Evolutionary conservation across 768 basidiomycete species (phyloP).

Genomic region (Agrocybe praecox): DNA sequence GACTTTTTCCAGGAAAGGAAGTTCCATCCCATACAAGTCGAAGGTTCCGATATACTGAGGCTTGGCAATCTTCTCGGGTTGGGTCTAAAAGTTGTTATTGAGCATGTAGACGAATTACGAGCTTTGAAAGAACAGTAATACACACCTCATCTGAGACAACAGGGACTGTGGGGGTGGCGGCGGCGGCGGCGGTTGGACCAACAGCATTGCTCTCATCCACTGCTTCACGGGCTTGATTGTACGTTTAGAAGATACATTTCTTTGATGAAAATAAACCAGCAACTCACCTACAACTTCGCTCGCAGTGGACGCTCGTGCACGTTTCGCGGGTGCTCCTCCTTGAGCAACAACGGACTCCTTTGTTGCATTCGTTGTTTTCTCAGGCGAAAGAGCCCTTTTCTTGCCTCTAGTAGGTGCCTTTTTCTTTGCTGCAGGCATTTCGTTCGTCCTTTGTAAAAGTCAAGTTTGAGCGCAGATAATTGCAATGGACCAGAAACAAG

Average conservation of each 20-base stretch:
- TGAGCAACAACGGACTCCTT: background rate
- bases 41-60: constrained; percentile 31
- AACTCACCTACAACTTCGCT: background rate
- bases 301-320: background rate
- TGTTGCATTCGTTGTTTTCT: background rate
- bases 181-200: no score
- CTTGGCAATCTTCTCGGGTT: background rate
- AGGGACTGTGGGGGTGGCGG: background rate
- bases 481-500: no score
- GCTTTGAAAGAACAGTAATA: background rate
- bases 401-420: background rate
- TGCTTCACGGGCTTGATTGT: background rate
- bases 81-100: background rate
- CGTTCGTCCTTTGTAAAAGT: background rate
- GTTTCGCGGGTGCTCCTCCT: background rate
- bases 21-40: constrained; percentile 40
- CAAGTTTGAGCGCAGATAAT: no score
- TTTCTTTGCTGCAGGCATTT: background rate
- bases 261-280: background rate
- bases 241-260: background rate
- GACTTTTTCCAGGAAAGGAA: constrained; percentile 34
- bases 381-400: background rate
- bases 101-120: background rate
- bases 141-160: background rate
- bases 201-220: no score